Conservation (phyloP, 176 grass and related monocot genomes). For the Raddia distichophylla region DNA sequence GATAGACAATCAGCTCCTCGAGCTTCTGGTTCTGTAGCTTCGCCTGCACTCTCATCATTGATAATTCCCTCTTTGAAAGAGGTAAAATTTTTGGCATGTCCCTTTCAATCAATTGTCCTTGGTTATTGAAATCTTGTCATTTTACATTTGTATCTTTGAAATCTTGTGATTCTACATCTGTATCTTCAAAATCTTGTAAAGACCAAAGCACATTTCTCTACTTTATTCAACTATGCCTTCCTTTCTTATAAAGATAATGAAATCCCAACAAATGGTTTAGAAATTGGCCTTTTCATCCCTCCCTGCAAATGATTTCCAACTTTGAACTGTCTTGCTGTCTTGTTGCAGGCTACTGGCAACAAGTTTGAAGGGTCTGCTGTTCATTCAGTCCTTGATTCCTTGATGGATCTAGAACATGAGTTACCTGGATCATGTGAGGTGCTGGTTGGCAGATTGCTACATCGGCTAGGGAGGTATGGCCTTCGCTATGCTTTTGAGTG, state of each 20-base stretch:
- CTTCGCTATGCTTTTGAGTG: slow-evolving; percentile 1
- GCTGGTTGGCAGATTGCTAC: slow-evolving; percentile 65
- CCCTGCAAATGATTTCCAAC: neutral
- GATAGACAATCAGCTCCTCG: slow-evolving; percentile 57
- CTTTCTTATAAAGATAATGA: neutral
- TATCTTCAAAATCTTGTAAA: neutral
- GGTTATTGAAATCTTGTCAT: slow-evolving; percentile 17
- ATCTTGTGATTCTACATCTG: neutral
- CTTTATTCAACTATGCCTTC: neutral
- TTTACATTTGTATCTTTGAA: slow-evolving; percentile 26
- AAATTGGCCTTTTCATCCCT: slow-evolving; percentile 13
- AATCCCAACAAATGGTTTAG: neutral
- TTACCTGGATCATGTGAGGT: slow-evolving; percentile 85
- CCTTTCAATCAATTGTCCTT: slow-evolving; percentile 1
- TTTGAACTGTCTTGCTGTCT: slow-evolving; percentile 7
- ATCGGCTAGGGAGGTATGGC: slow-evolving; percentile 67
- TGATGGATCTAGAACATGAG: slow-evolving; percentile 87
- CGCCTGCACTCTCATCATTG: slow-evolving; percentile 72
- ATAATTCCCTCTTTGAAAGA: slow-evolving; percentile 94
- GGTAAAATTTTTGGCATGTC: slow-evolving; percentile 43
- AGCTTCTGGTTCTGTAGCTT: slow-evolving; percentile 69
- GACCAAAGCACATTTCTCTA: neutral
- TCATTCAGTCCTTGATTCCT: slow-evolving; percentile 64
- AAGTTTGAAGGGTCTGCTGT: slow-evolving; percentile 60
- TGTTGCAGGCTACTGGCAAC: slow-evolving; percentile 63